phyloP scores from a whole-genome alignment of 257 asterid species.

The Haberlea rhodopensis region DNA sequence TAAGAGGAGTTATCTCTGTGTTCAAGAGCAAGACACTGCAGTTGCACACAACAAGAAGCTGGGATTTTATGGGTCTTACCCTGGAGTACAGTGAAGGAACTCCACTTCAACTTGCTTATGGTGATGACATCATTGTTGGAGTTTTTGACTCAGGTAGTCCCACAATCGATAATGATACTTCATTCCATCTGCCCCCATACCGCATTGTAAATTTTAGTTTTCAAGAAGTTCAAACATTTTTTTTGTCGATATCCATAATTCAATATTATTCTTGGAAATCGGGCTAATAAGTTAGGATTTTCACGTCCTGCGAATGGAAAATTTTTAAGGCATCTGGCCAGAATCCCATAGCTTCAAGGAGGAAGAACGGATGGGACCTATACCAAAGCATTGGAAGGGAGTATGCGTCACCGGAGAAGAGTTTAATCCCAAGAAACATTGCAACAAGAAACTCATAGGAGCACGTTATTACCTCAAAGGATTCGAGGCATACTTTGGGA shows the following conservation, averaged over 20 bases:
- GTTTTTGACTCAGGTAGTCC: constrained; percentile 42
- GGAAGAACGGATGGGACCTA: constrained; percentile 43
- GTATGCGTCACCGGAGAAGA: constrained; percentile 43
- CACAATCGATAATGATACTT: not conserved
- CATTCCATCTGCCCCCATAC: too few species aligned
- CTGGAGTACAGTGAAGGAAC: constrained; percentile 31
- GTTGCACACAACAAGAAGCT: constrained; percentile 65
- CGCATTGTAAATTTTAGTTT: not conserved
- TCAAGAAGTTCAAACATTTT: too few species aligned
- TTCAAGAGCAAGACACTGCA: constrained; percentile 43
- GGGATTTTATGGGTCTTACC: constrained; percentile 65
- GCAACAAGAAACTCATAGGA: constrained; percentile 60
- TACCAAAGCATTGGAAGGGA: constrained; percentile 57
- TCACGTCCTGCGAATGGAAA: constrained; percentile 4
- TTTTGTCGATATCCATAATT: too few species aligned
- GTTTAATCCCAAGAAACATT: constrained; percentile 38
- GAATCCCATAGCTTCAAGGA: constrained; percentile 57
- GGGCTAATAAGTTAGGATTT: not conserved
- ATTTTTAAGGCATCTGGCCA: constrained; percentile 58
- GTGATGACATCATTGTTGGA: constrained; percentile 48
- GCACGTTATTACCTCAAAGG: constrained; percentile 52
- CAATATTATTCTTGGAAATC: too few species aligned
- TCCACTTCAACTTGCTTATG: constrained; percentile 43
- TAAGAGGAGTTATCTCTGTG: constrained; percentile 53
- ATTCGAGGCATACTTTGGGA: constrained; percentile 37